phyloP scores from a whole-genome alignment of 495 filamentous ascomycete species.

The Aspergillus baeticus region DNA sequence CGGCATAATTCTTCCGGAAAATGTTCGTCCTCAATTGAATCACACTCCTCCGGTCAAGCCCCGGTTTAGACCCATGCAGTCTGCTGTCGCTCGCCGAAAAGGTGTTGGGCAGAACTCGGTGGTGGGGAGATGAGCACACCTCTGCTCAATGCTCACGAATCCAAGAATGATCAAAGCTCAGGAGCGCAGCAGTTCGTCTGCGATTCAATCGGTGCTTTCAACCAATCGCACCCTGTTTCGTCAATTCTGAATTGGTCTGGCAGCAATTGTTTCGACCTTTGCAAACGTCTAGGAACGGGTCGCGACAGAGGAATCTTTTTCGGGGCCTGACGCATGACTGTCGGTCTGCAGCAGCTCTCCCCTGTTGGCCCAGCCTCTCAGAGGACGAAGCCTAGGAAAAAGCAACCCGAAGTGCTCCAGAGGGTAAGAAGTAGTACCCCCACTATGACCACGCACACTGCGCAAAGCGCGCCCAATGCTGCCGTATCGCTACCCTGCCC shows the following conservation, averaged over 20 bases:
- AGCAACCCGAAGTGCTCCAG: not conserved
- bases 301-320: not conserved
- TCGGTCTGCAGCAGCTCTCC: not conserved
- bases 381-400: not conserved
- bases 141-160: not conserved
- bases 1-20: not conserved
- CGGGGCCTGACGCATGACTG: too few relatives aligned
- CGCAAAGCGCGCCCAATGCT: constrained; percentile 16
- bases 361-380: not conserved
- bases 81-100: constrained; percentile 33
- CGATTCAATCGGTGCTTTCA: not conserved
- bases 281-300: not conserved
- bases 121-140: constrained; percentile 28
- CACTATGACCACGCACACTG: constrained; percentile 18
- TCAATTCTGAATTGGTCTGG: not conserved
- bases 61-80: constrained; percentile 24
- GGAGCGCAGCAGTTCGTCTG: not conserved
- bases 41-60: not conserved
- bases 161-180: not conserved
- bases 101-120: constrained; percentile 26
- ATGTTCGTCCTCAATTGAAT: constrained; percentile 1
- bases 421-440: constrained; percentile 16
- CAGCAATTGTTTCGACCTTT: not conserved
- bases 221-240: too few relatives aligned
- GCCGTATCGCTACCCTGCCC: constrained; percentile 12